Evolutionary conservation across 179 eudicot genomes (phyloP).

Genomic region (Camellia oleifera): DNA sequence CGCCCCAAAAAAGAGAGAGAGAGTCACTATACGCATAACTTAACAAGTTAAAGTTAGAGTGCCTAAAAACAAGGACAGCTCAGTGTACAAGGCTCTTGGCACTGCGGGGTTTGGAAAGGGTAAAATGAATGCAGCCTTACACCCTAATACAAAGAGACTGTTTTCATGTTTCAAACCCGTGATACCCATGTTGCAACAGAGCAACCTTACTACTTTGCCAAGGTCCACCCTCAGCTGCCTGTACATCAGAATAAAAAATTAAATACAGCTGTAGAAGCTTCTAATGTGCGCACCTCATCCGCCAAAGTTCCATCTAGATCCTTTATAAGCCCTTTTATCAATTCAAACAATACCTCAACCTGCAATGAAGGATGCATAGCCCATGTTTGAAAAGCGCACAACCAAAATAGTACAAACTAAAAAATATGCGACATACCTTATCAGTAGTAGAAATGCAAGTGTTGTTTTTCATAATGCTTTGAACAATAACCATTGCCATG

Average conservation of each 20-base stretch:
- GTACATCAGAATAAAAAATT: neutral
- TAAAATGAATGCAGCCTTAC: no score
- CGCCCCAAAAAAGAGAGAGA: conserved; percentile 5
- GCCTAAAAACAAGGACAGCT: no score
- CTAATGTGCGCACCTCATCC: conserved; percentile 56
- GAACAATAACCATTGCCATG: conserved; percentile 95
- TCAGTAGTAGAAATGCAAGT: conserved; percentile 89
- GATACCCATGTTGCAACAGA: no score
- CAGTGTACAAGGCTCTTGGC: no score
- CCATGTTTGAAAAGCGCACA: conserved; percentile 10
- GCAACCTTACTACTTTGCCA: no score
- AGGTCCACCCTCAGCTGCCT: neutral
- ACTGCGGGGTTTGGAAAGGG: no score
- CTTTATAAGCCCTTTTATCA: conserved; percentile 89
- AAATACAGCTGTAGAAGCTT: conserved; percentile 1
- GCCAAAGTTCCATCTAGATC: conserved; percentile 54
- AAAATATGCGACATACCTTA: conserved; percentile 43
- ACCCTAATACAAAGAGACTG: no score
- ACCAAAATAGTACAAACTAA: conserved; percentile 4
- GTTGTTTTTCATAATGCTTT: conserved; percentile 77
- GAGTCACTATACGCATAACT: neutral
- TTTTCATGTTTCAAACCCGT: no score
- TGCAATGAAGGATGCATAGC: conserved; percentile 29
- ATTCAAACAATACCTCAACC: conserved; percentile 92
- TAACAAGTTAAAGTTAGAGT: neutral